A percentile compares a stretch with the other conserved stretches of the same genome.
Conservation (phyloP, 257 asterid species). For the Solanum piurae region DNA sequence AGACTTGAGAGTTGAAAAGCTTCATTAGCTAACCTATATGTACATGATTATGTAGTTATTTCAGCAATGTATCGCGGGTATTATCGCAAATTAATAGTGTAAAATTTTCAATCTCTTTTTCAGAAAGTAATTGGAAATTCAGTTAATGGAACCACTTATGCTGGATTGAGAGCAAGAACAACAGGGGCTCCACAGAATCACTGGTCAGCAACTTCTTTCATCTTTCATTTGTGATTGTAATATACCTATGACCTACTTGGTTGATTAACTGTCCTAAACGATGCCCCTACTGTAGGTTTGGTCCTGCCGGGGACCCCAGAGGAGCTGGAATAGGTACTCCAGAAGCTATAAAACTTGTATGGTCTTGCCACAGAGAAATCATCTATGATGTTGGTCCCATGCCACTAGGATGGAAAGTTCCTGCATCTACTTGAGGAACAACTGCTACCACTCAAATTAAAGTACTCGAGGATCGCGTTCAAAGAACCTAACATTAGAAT, state of each 20-base stretch:
- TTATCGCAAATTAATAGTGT: background rate
- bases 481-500: background rate
- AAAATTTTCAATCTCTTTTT: background rate
- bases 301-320: slow-evolving; percentile 87
- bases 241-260: background rate
- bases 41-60: background rate
- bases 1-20: background rate
- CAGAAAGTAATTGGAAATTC: slow-evolving; percentile 85
- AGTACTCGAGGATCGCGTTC: background rate
- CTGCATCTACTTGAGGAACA: slow-evolving; percentile 6
- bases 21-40: background rate
- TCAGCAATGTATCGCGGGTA: background rate
- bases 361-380: slow-evolving; percentile 89
- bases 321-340: slow-evolving; percentile 96
- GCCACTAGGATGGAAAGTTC: slow-evolving; percentile 52
- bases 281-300: slow-evolving; percentile 41
- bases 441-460: background rate
- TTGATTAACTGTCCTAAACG: background rate
- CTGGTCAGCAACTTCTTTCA: slow-evolving; percentile 33
- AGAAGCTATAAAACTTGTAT: slow-evolving; percentile 80
- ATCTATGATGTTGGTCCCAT: slow-evolving; percentile 70
- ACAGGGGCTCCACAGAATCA: slow-evolving; percentile 96
- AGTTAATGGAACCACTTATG: slow-evolving; percentile 93
- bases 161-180: slow-evolving; percentile 84
- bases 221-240: background rate